Evolutionary conservation across 176 grass and related monocot species (phyloP), one percentile per base, ranked within the genome.

Genomic region (Oryza glaberrima): DNA sequence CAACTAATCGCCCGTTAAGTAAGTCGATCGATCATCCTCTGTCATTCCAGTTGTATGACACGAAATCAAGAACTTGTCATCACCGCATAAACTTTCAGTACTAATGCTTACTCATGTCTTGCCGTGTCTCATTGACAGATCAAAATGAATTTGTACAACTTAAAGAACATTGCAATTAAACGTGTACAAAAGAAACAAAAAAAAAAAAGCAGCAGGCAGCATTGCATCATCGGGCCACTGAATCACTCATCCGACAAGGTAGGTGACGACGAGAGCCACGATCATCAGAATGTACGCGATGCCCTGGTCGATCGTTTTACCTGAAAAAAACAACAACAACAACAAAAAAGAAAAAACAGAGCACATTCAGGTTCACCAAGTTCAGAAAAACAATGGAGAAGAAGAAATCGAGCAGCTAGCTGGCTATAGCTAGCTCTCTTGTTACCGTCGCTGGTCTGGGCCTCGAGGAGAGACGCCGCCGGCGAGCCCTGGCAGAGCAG

Each of bases 401-500:
- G 17, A 70, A 11, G 17, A 41, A 38, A 38, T 38, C 36, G 5
- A 4, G 16, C 19, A 20, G 52, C 4, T 58, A 43, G 38, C 8
- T 47, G 10, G 11, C 46, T 47, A 5, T 38, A 47, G 4, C 47
- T 38, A 47, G 4, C 47, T 48, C 46, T 45, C 40, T 72, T 8
- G 0, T 15, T 47, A 73, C 70, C 41, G 11, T 73, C 5, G 40
- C 41, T 73, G 2, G n/a, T 47, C 12, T 25, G 6, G 12, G 70
- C 43, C 13, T 73, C 22, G 2, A 3, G 0, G 70, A 73, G 9
- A 3, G 68, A 15, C 70, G 70, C 44, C 43, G 70, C 22, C 43
- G 43, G 43, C n/a, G 43, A 73, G 70, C 70, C 70, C 22, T 73
- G 70, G 70, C 70, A 47, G 43, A 48, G 43, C 70, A 48, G 43